These are phyloP conservation scores for Actinomortierella ambigua DNA, from an alignment of 371 early-diverging fungal species.

Conservation along the genomic window DNA sequence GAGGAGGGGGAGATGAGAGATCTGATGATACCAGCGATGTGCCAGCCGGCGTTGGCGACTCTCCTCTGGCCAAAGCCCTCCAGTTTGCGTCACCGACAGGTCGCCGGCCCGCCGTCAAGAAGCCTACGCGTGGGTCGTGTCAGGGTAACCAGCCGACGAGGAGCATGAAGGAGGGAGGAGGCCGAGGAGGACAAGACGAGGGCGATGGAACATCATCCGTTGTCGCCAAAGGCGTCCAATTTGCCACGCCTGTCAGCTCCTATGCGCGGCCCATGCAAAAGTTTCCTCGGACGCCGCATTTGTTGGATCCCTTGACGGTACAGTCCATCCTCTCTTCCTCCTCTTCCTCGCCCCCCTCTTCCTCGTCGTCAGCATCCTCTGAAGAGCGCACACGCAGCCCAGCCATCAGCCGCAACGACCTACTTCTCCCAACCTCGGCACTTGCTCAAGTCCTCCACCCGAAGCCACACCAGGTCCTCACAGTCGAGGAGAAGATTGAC, in stretches of 20 bases:
- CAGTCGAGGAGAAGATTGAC: slow-evolving; percentile 61
- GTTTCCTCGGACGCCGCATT: slow-evolving; percentile 52
- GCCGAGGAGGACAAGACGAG: too few relatives aligned
- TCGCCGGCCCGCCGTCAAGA: slow-evolving; percentile 39
- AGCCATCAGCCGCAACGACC: slow-evolving; percentile 52
- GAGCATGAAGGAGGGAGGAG: too few relatives aligned
- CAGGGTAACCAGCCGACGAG: too few relatives aligned
- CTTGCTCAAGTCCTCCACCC: slow-evolving; percentile 28
- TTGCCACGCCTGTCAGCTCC: slow-evolving; percentile 25
- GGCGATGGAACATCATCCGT: too few relatives aligned
- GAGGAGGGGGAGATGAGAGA: slow-evolving; percentile 7
- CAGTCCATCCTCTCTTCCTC: neutral
- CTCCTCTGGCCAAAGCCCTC: slow-evolving; percentile 19
- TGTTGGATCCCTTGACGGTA: slow-evolving; percentile 47
- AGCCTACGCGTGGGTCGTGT: slow-evolving; percentile 21
- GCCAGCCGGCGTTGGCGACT: neutral
- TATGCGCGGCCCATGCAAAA: slow-evolving; percentile 45
- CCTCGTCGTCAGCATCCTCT: too few relatives aligned
- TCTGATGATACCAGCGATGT: neutral
- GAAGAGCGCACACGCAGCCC: too few relatives aligned
- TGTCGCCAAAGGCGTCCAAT: slow-evolving; percentile 24
- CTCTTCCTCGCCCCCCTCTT: too few relatives aligned
- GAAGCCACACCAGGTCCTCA: slow-evolving; percentile 33
- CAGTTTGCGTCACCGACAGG: slow-evolving; percentile 38
- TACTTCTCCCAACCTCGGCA: slow-evolving; percentile 43